Evolutionary conservation across 768 basidiomycete species (phyloP), one percentile per base, ranked within the genome.

Genomic region (Tricholoma flavovirens): DNA sequence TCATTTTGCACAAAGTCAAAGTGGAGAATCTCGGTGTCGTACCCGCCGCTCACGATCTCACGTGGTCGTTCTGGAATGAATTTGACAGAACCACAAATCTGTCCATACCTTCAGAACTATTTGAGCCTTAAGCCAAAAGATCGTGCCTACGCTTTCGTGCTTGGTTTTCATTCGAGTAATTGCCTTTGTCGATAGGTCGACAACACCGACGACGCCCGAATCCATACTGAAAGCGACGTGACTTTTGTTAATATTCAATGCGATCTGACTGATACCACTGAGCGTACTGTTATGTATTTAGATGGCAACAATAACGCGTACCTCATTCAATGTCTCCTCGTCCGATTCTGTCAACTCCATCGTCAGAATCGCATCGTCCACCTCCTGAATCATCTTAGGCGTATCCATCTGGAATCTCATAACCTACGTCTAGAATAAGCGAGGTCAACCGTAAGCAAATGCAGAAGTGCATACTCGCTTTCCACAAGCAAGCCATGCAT

Each of bases 21-120:
- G 63, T 93, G 90, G 12, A 88, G 65, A 22, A 93, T 61, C 3
- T 75, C 70, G 38, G 76, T 80, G 61, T 93, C 91, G 62, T 87
- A 92, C 1, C 90, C 90, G 5, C 83, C 89, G 57, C 86, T 90
- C 21, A 93, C 76, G 11, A 90, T 64, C 66, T 93, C 91, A 42
- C 74, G 77, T 3, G 87, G 82, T 21, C 88, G 76, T 64, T 79
- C 79, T 6, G 88, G 85, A 56, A 93, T 81, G 66, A 90, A 92
- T 57, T 74, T 80, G 36, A 87, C 83, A 15, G 79, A 77, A 10
- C 81, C 83, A 48, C 87, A 89, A 11, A 93, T 81, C 90, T 92
- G 62, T 33, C 57, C n/a, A 43, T 51, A 19, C 19, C 26, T 38
- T 48, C 40, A 51, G 14, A 54, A 51, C 51, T 56, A 49, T 53